A percentile compares a stretch with the other conserved stretches of the same genome.
These are phyloP conservation scores for Plasmopara halstedii DNA, from an alignment of 352 stramenopile species.

Conservation along the genomic window DNA sequence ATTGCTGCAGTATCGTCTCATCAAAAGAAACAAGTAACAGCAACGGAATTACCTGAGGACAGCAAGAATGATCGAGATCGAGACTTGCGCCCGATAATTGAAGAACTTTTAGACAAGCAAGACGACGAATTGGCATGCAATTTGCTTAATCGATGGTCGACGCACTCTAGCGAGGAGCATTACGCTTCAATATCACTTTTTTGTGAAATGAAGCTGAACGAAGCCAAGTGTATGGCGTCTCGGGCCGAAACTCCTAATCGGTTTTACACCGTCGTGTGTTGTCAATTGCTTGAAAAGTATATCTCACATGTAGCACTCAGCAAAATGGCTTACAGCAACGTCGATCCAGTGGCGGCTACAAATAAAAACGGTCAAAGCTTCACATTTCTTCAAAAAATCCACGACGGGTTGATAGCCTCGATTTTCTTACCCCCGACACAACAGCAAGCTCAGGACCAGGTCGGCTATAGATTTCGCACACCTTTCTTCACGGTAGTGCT, in stretches of 20 bases:
- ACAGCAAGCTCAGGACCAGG: slow-evolving; percentile 9
- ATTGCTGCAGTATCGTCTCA: not conserved
- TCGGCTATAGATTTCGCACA: slow-evolving; percentile 31
- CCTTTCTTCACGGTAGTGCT: slow-evolving; percentile 49
- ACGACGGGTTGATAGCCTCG: slow-evolving; percentile 37
- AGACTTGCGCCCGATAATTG: slow-evolving; percentile 49
- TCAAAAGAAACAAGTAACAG: not conserved
- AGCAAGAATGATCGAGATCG: slow-evolving; percentile 16
- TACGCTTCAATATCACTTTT: slow-evolving; percentile 66
- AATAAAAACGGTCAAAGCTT: slow-evolving; percentile 34
- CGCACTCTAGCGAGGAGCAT: slow-evolving; percentile 37
- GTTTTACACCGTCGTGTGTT: slow-evolving; percentile 68
- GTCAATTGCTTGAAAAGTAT: slow-evolving; percentile 62
- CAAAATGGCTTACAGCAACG: slow-evolving; percentile 7
- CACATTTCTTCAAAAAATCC: slow-evolving; percentile 42
- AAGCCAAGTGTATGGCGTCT: slow-evolving; percentile 65
- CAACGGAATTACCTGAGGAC: not conserved
- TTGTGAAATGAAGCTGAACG: slow-evolving; percentile 73
- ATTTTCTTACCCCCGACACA: slow-evolving; percentile 40
- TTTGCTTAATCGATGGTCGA: slow-evolving; percentile 63
- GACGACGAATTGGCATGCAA: slow-evolving; percentile 47
- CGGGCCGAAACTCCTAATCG: slow-evolving; percentile 66
- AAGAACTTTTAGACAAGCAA: slow-evolving; percentile 39
- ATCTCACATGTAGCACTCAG: slow-evolving; percentile 19
- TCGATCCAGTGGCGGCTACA: slow-evolving; percentile 3